Base-by-base conservation (phyloP, 495 filamentous ascomycete species). In the Usnea hakonensis region DNA sequence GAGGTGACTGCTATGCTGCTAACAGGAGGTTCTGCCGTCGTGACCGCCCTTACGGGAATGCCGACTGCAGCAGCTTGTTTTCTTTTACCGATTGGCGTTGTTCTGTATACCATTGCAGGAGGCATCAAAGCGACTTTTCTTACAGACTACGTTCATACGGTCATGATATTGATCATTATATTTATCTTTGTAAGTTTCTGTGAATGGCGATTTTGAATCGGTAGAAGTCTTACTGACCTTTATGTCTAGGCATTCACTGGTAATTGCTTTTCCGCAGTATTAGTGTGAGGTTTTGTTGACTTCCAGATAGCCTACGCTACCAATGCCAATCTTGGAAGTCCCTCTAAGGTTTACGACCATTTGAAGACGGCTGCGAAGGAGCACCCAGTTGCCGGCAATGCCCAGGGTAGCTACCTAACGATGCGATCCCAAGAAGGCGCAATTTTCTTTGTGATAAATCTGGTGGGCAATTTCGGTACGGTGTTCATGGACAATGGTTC, bases 371-470 rank as follows among this genome's bases (percentile, higher is more conserved):
- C 90, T 23, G 82, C 89, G 7, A 76, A 81, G 19, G 69, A 64
- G 6, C 87, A 95, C 67, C 92, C 93, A 0, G 90, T 97, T 17
- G 82, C 81, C 0, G 93, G 93, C 14, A 97, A 97, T 73, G 84
- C 87, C 5, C 80, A 84, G 9, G 93, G 93, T 35, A 90, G 86
- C 68, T 96, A 96, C 67, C 74, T 97, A 10, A 96, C 93, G 8
- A 96, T 97, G 91, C 78, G 82, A 54, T 91, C 88, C 16, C 85
- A 84, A 64, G 85, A 96, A 67, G 92, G 92, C 30, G 91, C 86
- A 23, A 89, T 97, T 62, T 97, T 97, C 81, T 96, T 95, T 79
- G 84, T 97, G 56, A 97, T 97, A 76, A 96, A 97, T 73, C 82
- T 95, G 59, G 85, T 92, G 62, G 90, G 90, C 56, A 90, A 88